Conservation (phyloP, 257 asterid genomes). For the Forsythia suspensa region DNA sequence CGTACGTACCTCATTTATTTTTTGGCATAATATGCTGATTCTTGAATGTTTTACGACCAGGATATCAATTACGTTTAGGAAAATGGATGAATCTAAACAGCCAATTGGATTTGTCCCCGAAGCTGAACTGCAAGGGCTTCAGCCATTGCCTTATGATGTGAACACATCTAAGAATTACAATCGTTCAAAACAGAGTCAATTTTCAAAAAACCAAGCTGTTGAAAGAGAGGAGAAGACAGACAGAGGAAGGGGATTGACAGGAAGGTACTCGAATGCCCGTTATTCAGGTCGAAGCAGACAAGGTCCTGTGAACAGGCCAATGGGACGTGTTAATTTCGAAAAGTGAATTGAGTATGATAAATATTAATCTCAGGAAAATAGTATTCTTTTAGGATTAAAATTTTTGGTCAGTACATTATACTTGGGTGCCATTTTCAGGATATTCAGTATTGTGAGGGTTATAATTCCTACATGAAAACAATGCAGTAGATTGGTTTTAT, state of each 20-base stretch:
- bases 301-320: constrained; percentile 42
- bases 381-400: not conserved
- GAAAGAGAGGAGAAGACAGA: constrained; percentile 47
- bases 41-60: constrained; percentile 32
- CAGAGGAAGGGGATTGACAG: constrained; percentile 28
- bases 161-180: constrained; percentile 26
- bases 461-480: not conserved
- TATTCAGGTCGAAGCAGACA: constrained; percentile 39
- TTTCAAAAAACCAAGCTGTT: constrained; percentile 25
- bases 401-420: not conserved
- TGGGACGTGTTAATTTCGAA: constrained; percentile 22
- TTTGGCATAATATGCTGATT: constrained; percentile 4
- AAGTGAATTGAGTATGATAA: constrained; percentile 18
- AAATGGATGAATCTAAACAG: constrained; percentile 72
- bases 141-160: constrained; percentile 55
- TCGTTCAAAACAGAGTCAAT: constrained; percentile 36
- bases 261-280: constrained; percentile 36
- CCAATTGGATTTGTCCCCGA: constrained; percentile 67
- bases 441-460: not conserved
- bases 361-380: not conserved
- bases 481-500: not conserved
- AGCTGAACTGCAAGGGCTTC: constrained; percentile 74
- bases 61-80: constrained; percentile 91
- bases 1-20: not conserved
- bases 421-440: too few relatives aligned